Evolutionary conservation across 169 alveolate genomes (phyloP), one percentile per base, ranked within the genome.

Genomic region (Plasmodium inui): DNA sequence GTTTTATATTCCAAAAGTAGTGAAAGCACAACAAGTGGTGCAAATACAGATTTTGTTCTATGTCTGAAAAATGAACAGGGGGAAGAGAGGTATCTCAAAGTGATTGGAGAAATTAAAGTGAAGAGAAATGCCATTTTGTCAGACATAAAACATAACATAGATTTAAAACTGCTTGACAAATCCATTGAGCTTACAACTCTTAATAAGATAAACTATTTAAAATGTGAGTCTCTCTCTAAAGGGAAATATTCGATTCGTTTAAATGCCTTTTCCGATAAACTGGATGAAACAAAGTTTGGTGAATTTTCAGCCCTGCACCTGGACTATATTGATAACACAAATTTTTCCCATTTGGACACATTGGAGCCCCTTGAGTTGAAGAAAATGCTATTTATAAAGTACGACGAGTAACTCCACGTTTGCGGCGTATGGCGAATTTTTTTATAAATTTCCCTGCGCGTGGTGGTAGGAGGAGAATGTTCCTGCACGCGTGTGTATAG

Each of bases 261-360:
- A 50, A 86, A 86, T 86, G 93, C 93, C 26, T 86, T 86, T 86
- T 74, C 86, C 28, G 93, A 86, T 74, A 86, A 86, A 86, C 7
- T 86, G 28, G 85, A 86, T 86, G 93, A 86, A 86, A 70, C 84
- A 7, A 86, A 86, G 46, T 76, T 86, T 74, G 70, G 67, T 70
- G 93, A 86, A 86, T 76, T 86, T 17, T 86, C 93, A 46, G 93
- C 93, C 1, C 71, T 86, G 71, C 93, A 86, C 50, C 70, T 86
- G 50, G 93, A 86, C 80, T 86, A 86, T 86, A 86, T 86, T 34
- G 93, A 86, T n/a, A 74, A 70, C 81, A 76, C 82, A 3, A 86
- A 86, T 78, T 86, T 86, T 86, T 86, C 93, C 37, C 82, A 86
- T 50, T 32, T 86, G 22, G 79, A 86, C 81, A 76, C 86, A n/a